Percentiles rank a stretch among this genome's conserved stretches.
These are phyloP conservation scores for Acrodontium crateriforme DNA, from an alignment of 2,329 filamentous ascomycete genomes.

Conservation along the genomic window DNA sequence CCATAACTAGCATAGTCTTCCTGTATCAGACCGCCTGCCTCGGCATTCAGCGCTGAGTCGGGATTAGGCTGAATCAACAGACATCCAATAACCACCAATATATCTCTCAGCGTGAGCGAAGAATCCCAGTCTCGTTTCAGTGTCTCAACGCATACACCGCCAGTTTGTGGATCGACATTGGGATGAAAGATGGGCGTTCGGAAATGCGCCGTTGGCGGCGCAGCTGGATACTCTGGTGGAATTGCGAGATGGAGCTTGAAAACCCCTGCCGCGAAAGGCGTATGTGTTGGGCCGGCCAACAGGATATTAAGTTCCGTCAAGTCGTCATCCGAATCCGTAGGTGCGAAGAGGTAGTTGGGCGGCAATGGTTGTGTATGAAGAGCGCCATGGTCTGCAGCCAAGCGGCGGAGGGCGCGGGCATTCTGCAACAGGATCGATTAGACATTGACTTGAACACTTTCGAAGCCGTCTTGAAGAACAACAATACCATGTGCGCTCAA, in stretches of 20 bases:
- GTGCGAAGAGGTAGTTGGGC: slow-evolving; percentile 47
- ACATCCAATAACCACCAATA: slow-evolving; percentile 46
- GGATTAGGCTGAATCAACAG: slow-evolving; percentile 51
- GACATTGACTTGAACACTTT: slow-evolving; percentile 1
- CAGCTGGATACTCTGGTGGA: slow-evolving; percentile 40
- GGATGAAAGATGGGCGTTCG: slow-evolving; percentile 50
- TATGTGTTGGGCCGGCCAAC: slow-evolving; percentile 45
- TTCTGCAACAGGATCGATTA: slow-evolving; percentile 23
- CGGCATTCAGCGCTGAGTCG: slow-evolving; percentile 48
- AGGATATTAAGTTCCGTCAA: slow-evolving; percentile 44
- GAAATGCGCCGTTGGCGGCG: slow-evolving; percentile 44
- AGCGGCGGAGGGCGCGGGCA: slow-evolving; percentile 39
- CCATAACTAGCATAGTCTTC: slow-evolving; percentile 46
- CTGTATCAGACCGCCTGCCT: slow-evolving; percentile 44
- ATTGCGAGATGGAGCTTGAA: slow-evolving; percentile 48
- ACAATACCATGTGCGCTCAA: too few species aligned
- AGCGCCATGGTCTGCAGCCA: slow-evolving; percentile 45
- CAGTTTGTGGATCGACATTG: slow-evolving; percentile 49
- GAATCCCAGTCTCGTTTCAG: slow-evolving; percentile 50
- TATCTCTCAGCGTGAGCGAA: slow-evolving; percentile 44
- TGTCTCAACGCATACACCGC: slow-evolving; percentile 50
- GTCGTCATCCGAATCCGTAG: slow-evolving; percentile 27
- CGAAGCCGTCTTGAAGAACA: too few species aligned
- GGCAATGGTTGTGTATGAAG: slow-evolving; percentile 43
- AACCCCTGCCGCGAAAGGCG: slow-evolving; percentile 44